These are phyloP conservation scores for Termitomyces sp. DNA, from an alignment of 768 basidiomycete genomes.

Conservation along the genomic window DNA sequence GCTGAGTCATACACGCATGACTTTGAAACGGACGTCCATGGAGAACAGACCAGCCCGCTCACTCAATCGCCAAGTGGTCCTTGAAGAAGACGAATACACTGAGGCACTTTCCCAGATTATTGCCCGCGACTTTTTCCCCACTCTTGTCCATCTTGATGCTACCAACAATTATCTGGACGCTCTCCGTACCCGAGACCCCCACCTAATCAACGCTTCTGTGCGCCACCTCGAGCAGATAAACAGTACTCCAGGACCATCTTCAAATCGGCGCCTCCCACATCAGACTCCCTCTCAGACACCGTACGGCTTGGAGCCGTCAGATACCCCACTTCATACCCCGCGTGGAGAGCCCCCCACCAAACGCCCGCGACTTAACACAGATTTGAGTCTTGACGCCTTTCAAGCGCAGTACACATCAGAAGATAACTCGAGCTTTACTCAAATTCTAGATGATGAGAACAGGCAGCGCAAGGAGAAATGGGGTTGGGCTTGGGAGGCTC, in stretches of 20 bases:
- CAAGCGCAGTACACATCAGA: constrained; percentile 93
- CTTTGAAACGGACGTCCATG: constrained; percentile 6
- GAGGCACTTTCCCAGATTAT: constrained; percentile 88
- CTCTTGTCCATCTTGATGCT: constrained; percentile 83
- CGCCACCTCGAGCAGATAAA: constrained; percentile 64
- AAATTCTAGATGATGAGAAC: constrained; percentile 91
- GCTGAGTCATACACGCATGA: constrained; percentile 2
- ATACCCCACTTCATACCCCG: constrained; percentile 61
- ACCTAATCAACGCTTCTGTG: constrained; percentile 73
- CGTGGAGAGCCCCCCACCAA: constrained; percentile 46
- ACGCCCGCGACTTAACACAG: constrained; percentile 54
- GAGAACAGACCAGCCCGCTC: constrained; percentile 37
- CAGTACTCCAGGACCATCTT: constrained; percentile 43
- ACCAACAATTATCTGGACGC: constrained; percentile 86
- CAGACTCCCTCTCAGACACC: constrained; percentile 65
- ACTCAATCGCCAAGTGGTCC: constrained; percentile 65
- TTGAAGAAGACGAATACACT: constrained; percentile 95
- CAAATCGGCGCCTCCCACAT: constrained; percentile 23
- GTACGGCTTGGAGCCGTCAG: constrained; percentile 51
- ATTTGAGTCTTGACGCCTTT: constrained; percentile 77
- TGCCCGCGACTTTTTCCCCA: constrained; percentile 97
- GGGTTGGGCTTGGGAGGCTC: constrained; percentile 95
- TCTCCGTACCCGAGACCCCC: constrained; percentile 68
- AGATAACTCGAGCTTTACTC: constrained; percentile 95
- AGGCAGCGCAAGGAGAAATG: constrained; percentile 72